These are phyloP conservation scores for Physcomitrium patens DNA, from an alignment of 225 moss, liverwort and hornwort genomes.

Conservation along the genomic window DNA sequence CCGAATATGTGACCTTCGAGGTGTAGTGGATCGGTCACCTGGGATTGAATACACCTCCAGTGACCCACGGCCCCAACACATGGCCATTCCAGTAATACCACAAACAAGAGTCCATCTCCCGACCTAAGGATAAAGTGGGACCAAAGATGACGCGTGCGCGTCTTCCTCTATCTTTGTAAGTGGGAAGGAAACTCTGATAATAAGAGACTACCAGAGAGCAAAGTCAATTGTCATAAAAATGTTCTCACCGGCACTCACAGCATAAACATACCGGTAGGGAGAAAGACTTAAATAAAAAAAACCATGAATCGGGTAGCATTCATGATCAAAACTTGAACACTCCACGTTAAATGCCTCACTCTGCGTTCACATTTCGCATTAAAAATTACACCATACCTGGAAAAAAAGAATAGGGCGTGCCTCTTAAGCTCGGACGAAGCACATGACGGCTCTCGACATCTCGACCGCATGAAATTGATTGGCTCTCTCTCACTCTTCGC, in stretches of 20 bases:
- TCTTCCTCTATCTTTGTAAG: constrained; percentile 28
- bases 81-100: constrained; percentile 32
- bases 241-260: background rate
- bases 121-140: constrained; percentile 28
- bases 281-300: background rate
- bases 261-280: background rate
- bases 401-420: constrained; percentile 19
- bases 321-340: background rate
- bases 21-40: constrained; percentile 27
- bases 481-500: background rate
- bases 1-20: constrained; percentile 3
- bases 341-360: background rate
- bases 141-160: constrained; percentile 30
- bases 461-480: background rate
- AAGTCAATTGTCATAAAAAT: constrained; percentile 24
- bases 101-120: constrained; percentile 33
- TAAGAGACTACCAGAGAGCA: constrained; percentile 30
- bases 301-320: background rate
- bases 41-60: constrained; percentile 25
- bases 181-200: constrained; percentile 22
- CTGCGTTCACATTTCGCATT: background rate
- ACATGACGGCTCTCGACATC: background rate
- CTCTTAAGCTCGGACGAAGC: constrained; percentile 18
- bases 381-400: constrained; percentile 24
- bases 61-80: constrained; percentile 16